phyloP scores from a whole-genome alignment of 148 eudicot species.

The Silene latifolia region DNA sequence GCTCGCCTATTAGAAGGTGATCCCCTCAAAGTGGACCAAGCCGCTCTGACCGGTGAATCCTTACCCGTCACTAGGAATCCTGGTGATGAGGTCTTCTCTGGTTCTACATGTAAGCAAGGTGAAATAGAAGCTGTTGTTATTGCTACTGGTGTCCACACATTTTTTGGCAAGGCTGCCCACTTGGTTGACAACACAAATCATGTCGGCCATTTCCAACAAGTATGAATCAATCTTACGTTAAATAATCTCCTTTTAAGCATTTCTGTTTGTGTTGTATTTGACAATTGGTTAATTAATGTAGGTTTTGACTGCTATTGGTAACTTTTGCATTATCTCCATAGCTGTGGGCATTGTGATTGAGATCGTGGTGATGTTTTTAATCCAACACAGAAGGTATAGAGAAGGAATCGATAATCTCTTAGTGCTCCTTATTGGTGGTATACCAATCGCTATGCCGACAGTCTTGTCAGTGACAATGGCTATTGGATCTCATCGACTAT shows the following conservation, averaged over 20 bases:
- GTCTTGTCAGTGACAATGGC: constrained; percentile 87
- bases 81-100: constrained; percentile 62
- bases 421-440: constrained; percentile 85
- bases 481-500: constrained; percentile 66
- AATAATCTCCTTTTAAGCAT: not conserved
- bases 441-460: constrained; percentile 86
- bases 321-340: constrained; percentile 73
- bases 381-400: constrained; percentile 57
- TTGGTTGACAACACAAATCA: constrained; percentile 72
- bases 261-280: not conserved
- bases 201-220: constrained; percentile 75
- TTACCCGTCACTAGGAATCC: constrained; percentile 60
- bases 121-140: constrained; percentile 72
- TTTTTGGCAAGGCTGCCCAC: constrained; percentile 85
- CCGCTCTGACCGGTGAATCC: constrained; percentile 81
- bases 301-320: constrained; percentile 74
- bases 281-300: constrained; percentile 4
- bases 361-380: constrained; percentile 62
- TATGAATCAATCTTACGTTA: not conserved
- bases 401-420: constrained; percentile 73
- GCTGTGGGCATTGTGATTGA: constrained; percentile 59
- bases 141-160: constrained; percentile 72
- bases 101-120: constrained; percentile 81
- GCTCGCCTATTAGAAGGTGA: constrained; percentile 76
- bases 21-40: constrained; percentile 71